Conservation (phyloP, 192 early-diverging fungal species). For the Coemansia sp. region DNA sequence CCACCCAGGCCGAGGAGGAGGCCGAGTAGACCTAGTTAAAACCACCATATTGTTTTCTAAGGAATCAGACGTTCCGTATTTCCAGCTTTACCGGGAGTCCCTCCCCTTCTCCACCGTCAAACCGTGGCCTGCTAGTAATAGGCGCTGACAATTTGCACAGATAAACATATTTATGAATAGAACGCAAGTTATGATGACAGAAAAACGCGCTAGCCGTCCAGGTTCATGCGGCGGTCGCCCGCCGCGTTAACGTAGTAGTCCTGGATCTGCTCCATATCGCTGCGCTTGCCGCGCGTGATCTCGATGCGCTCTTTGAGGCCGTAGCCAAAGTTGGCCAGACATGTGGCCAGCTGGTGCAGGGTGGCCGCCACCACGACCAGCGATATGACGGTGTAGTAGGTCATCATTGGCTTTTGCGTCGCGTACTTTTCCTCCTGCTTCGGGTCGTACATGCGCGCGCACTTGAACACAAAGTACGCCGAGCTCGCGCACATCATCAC, state of each 20-base stretch:
- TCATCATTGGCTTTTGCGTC: constrained; percentile 48
- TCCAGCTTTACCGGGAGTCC: too few species aligned
- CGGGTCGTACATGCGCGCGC: constrained; percentile 47
- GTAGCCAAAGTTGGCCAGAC: constrained; percentile 50
- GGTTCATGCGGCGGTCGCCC: constrained; percentile 48
- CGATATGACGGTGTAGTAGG: constrained; percentile 47
- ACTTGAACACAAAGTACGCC: constrained; percentile 52
- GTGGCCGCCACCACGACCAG: constrained; percentile 36
- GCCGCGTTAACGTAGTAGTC: constrained; percentile 52
- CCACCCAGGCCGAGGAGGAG: constrained; percentile 9
- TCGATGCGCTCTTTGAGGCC: constrained; percentile 47
- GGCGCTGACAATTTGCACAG: too few species aligned
- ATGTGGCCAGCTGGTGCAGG: constrained; percentile 35
- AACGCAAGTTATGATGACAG: too few species aligned
- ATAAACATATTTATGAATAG: too few species aligned
- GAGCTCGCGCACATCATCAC: constrained; percentile 39
- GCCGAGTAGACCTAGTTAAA: constrained; percentile 9
- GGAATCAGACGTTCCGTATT: too few species aligned
- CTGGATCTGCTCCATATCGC: constrained; percentile 54
- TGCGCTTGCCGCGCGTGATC: constrained; percentile 49
- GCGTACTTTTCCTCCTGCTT: constrained; percentile 43
- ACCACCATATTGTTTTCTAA: not conserved
- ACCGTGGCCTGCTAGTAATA: too few species aligned
- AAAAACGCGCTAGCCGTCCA: constrained; percentile 47
- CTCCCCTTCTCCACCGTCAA: too few species aligned